Evolutionary conservation across 495 filamentous ascomycete species (phyloP).

Genomic region (Terfezia boudieri): DNA sequence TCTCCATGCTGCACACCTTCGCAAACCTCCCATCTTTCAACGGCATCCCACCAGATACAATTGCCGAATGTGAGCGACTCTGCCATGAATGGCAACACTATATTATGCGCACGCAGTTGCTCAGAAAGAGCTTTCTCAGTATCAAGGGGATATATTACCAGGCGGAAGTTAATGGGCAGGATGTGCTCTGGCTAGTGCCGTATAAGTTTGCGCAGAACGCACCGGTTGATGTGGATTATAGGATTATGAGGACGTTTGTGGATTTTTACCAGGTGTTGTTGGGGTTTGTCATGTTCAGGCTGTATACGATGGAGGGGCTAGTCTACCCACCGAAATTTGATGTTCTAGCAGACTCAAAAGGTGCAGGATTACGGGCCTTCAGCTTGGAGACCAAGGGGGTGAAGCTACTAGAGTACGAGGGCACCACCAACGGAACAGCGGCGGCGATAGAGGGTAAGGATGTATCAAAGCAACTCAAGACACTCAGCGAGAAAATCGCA

Average conservation of each 20-base stretch:
- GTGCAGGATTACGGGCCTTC: slow-evolving; percentile 81
- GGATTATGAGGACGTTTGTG: slow-evolving; percentile 97
- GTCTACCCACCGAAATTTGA: slow-evolving; percentile 93
- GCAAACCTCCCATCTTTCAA: slow-evolving; percentile 79
- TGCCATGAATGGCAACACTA: slow-evolving; percentile 94
- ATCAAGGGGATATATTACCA: slow-evolving; percentile 99
- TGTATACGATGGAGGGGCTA: slow-evolving; percentile 75
- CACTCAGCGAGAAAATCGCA: slow-evolving; percentile 25
- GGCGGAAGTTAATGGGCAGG: slow-evolving; percentile 77
- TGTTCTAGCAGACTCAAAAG: slow-evolving; percentile 59
- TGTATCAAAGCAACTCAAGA: slow-evolving; percentile 33
- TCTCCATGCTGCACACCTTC: slow-evolving; percentile 93
- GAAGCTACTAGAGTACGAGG: neutral
- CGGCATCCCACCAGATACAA: slow-evolving; percentile 74
- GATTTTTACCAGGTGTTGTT: slow-evolving; percentile 95
- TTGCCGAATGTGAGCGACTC: slow-evolving; percentile 74
- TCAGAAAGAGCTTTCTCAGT: slow-evolving; percentile 87
- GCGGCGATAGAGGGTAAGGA: slow-evolving; percentile 22
- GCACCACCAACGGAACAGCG: neutral
- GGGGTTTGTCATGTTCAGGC: slow-evolving; percentile 81
- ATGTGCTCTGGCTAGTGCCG: slow-evolving; percentile 89
- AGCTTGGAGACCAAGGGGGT: slow-evolving; percentile 53
- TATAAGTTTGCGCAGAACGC: slow-evolving; percentile 91
- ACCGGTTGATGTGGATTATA: slow-evolving; percentile 82
- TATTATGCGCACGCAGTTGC: slow-evolving; percentile 66